Percentiles rank a stretch among this genome's conserved stretches.
phyloP scores from a whole-genome alignment of 2,329 filamentous ascomycete genomes.

The Ophiosphaerella narmari region DNA sequence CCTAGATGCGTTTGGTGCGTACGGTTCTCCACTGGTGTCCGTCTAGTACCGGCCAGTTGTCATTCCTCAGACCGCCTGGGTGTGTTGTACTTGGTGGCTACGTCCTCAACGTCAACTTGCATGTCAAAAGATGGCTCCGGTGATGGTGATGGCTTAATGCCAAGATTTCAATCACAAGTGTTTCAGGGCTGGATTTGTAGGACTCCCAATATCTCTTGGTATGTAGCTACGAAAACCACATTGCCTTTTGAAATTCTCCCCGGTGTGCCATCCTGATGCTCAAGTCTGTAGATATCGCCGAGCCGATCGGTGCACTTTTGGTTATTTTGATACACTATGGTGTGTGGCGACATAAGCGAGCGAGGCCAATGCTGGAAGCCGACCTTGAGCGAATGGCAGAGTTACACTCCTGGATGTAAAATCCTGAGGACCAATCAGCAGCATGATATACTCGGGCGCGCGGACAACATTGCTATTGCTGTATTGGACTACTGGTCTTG shows the following conservation, averaged over 20 bases:
- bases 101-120: conserved; percentile 14
- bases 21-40: conserved; percentile 18
- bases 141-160: no score
- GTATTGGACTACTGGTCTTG: conserved; percentile 13
- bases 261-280: no score
- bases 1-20: conserved; percentile 19
- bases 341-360: conserved; percentile 8
- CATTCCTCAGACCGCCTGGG: conserved; percentile 12
- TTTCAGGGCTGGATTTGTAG: no score
- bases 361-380: conserved; percentile 6
- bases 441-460: conserved; percentile 21
- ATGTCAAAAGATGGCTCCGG: neutral
- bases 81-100: conserved; percentile 1
- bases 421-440: conserved; percentile 22
- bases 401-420: conserved; percentile 9
- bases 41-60: conserved; percentile 13
- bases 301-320: no score
- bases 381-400: conserved; percentile 20
- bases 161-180: no score
- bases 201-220: no score
- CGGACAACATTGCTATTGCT: conserved; percentile 21
- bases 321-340: neutral
- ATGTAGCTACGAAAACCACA: no score
- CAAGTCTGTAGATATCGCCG: no score
- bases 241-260: no score